A percentile compares a stretch with the other conserved stretches of the same genome.
Evolutionary conservation across 768 basidiomycete species (phyloP).

Genomic region (Leccinum disarticulatum): DNA sequence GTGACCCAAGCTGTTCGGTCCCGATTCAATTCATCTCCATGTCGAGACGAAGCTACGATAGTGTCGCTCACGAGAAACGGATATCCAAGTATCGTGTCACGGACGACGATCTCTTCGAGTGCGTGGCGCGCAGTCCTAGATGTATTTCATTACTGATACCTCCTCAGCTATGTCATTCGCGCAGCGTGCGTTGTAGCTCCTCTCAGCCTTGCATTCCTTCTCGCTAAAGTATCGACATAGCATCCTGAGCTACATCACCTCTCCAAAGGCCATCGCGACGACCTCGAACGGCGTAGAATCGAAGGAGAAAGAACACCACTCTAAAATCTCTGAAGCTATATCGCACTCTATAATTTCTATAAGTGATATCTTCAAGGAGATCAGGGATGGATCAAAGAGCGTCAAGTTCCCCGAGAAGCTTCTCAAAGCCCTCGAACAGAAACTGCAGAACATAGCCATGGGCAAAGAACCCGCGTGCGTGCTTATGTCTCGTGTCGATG

Average conservation of each 20-base stretch:
- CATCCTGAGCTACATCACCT: conserved; percentile 68
- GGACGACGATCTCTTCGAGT: conserved; percentile 89
- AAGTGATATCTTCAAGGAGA: conserved; percentile 79
- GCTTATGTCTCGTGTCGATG: background rate
- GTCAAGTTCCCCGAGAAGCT: conserved; percentile 95
- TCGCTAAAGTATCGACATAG: conserved; percentile 38
- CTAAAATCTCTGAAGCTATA: conserved; percentile 63
- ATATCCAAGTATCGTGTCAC: conserved; percentile 74
- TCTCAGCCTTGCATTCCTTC: conserved; percentile 3
- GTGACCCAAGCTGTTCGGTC: background rate
- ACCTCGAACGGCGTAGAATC: conserved; percentile 37
- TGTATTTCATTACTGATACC: conserved; percentile 9
- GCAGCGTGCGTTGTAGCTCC: conserved; percentile 63
- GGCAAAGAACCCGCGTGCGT: conserved; percentile 87
- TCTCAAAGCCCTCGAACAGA: conserved; percentile 86
- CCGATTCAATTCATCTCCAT: conserved; percentile 32
- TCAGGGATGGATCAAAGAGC: conserved; percentile 74
- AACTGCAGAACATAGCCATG: conserved; percentile 90
- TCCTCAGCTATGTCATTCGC: conserved; percentile 71
- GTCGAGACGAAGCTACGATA: conserved; percentile 78
- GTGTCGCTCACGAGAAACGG: conserved; percentile 68
- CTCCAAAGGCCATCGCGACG: conserved; percentile 48
- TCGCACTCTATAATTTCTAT: conserved; percentile 56
- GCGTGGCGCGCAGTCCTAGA: conserved; percentile 29
- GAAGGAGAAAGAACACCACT: conserved; percentile 65